Base-by-base conservation (phyloP, 2,329 filamentous ascomycete genomes). In the Epichloe baconii region DNA sequence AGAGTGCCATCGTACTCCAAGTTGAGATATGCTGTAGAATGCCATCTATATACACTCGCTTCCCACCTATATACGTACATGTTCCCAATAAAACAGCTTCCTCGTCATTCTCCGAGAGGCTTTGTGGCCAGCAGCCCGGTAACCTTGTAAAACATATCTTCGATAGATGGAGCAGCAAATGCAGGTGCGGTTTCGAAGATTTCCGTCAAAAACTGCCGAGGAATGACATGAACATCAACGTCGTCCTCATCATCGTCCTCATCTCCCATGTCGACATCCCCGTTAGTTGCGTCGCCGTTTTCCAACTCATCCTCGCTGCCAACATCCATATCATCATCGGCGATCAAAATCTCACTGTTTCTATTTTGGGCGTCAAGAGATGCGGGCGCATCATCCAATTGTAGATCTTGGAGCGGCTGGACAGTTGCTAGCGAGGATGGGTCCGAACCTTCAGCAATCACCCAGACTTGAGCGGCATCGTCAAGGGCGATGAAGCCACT, bases 401-500 rank as follows among this genome's bases (percentile, higher is more conserved):
- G 68, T 44, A 81, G 68, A 43, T 79, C 76, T 23, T 74, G 72
- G 35, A 81, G 70, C 14, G 79, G 75, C 58, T 77, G 76, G 4
- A 76, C 76, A 23, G 79, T 68, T 3, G 72, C 66, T 2, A 78
- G 65, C 2, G 74, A 69, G 3, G 71, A 70, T 34, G 78, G 73
- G 52, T 79, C 74, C 35, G 78, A 77, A 58, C 77, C 77, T 62
- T 85, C 79, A 38, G 74, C 71, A 37, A 82, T 62, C 31, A 77
- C 78, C 69, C 80, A 82, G 40, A 95, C 72, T 59, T 86, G 83
- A 14, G 88, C 87, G 0, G 79, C 74, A n/a, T 83, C 76, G 63
- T 95, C 88, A 5, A 95, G 67, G 10, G 84, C 70, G 40, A 93
- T 71, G 64, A 88, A 95, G 4, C 88, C 88, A 44, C 79, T 81